Evolutionary conservation across 495 filamentous ascomycete genomes (phyloP), one percentile per base, ranked within the genome.

Genomic region (Aspergillus egyptiacus): DNA sequence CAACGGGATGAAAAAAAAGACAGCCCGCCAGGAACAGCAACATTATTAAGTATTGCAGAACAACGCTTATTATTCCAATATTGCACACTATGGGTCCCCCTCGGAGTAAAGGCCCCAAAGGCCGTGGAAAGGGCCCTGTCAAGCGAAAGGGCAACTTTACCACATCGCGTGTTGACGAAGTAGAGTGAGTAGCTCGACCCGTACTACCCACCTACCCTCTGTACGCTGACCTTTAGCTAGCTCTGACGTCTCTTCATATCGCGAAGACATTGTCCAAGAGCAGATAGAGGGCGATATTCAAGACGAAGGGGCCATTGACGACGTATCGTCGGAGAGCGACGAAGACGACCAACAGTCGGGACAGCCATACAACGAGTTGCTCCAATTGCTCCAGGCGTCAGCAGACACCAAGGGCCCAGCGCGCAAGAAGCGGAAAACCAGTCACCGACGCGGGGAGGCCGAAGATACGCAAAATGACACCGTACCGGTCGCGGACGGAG

Each of bases 391-490:
- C 22, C 67, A 70, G 33, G 35, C 71, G 25, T 57, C 55, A 9
- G 57, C 68, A 20, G 75, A 82, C 11, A 67, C 75, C 6, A 71
- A 72, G 15, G 75, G 70, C 36, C 80, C 80, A 43, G 76, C 69
- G 49, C 65, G 74, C 9, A 95, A 91, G 62, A 78, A 76, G 65
- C 73, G 85, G 57, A 91, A 88, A 59, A 56, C 87, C 22, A 70
- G 76, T 14, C 73, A 74, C 28, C 45, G 53, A 17, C 25, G 44
- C 5, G 36, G 53, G 5, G 51, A 58, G 11, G 55, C 48, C 41
- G 19, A 56, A 20, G 44, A 57, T 11, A 42, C 22, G 28, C 32
- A 44, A 11, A 41, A 33, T 13, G 51, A 54, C 19, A 43, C 48
- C 14, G 25, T 33, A 25, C 19, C 19, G 15, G 22, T 34, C 33